phyloP scores from a whole-genome alignment of 805 yeast genomes.

The Pichia deserticola region DNA sequence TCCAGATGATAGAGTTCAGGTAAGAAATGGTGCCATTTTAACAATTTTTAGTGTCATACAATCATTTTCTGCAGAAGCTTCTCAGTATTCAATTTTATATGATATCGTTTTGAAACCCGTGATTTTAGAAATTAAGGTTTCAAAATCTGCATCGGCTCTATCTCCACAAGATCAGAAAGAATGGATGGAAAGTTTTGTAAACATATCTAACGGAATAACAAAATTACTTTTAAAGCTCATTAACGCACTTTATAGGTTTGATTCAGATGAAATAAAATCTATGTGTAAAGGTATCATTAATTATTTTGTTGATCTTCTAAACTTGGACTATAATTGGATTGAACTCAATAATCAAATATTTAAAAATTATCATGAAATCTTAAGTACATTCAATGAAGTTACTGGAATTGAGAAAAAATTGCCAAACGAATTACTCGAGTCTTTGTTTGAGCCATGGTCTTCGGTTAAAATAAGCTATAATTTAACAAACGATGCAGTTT shows the following conservation, averaged over 20 bases:
- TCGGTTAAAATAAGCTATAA: conserved; percentile 38
- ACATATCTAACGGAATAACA: conserved; percentile 60
- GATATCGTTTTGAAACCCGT: conserved; percentile 48
- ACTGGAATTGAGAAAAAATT: conserved; percentile 10
- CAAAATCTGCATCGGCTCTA: conserved; percentile 8
- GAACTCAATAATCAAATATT: conserved; percentile 51
- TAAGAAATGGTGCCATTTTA: conserved; percentile 83
- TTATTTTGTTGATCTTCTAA: conserved; percentile 39
- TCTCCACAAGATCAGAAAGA: conserved; percentile 22
- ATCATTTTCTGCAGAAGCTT: conserved; percentile 52
- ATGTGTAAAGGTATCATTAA: conserved; percentile 54
- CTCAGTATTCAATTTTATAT: conserved; percentile 66
- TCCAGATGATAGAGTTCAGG: conserved; percentile 63
- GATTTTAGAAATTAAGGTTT: conserved; percentile 28
- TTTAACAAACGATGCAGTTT: conserved; percentile 30
- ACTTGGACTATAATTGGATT: conserved; percentile 34
- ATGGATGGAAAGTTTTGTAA: conserved; percentile 54
- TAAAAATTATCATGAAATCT: conserved; percentile 41
- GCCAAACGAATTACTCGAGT: conserved; percentile 29
- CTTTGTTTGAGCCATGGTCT: conserved; percentile 47
- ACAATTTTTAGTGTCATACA: conserved; percentile 79
- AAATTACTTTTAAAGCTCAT: conserved; percentile 52
- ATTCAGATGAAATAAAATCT: conserved; percentile 11
- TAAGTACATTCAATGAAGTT: conserved; percentile 27
- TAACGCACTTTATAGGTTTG: conserved; percentile 25